Conservation (phyloP, 108 stramenopile genomes). For the Nannochloropsis granulata region DNA sequence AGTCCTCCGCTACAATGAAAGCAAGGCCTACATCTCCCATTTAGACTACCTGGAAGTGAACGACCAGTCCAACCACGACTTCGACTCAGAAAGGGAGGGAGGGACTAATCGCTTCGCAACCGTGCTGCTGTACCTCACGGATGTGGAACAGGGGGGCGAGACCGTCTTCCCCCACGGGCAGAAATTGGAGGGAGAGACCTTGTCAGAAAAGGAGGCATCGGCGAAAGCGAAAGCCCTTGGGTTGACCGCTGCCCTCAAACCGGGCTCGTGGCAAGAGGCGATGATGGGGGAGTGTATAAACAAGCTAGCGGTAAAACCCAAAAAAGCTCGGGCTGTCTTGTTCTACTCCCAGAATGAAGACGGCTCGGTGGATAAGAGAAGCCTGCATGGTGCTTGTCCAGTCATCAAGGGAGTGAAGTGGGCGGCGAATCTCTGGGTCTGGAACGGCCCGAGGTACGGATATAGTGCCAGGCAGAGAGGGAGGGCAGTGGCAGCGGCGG, state of each 20-base stretch:
- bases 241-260: background rate
- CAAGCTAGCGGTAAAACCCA: conserved; percentile 47
- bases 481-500: background rate
- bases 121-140: conserved; percentile 74
- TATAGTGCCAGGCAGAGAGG: background rate
- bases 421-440: conserved; percentile 82
- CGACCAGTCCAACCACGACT: conserved; percentile 30
- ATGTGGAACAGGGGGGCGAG: conserved; percentile 71
- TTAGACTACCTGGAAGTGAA: conserved; percentile 57
- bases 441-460: conserved; percentile 45
- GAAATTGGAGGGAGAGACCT: background rate
- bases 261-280: conserved; percentile 12
- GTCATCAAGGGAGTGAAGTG: conserved; percentile 67
- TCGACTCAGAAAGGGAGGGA: conserved; percentile 32
- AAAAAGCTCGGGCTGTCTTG: conserved; percentile 59
- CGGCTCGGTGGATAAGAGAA: conserved; percentile 48
- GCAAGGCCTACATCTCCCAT: conserved; percentile 72
- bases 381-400: conserved; percentile 76
- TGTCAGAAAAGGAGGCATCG: background rate
- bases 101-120: conserved; percentile 87
- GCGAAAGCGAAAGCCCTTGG: background rate
- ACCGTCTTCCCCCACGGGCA: conserved; percentile 54
- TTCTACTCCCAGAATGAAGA: conserved; percentile 43
- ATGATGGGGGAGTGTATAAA: conserved; percentile 33
- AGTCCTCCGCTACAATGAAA: conserved; percentile 77